phyloP scores from a whole-genome alignment of 73 alveolate genomes.

The Paramecium primaurelia region DNA sequence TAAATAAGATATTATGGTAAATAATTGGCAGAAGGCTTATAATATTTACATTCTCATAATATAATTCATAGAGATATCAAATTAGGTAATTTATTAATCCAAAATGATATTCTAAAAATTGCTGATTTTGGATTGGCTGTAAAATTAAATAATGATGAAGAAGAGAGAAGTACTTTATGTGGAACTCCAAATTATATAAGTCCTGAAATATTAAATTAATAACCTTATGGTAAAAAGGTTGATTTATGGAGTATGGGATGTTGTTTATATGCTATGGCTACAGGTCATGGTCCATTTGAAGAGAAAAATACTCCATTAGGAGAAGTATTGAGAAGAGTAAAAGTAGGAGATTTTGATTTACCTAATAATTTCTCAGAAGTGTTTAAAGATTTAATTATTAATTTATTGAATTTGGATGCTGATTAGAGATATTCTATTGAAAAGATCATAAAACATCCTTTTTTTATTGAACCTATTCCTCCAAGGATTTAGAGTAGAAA shows the following conservation, averaged over 20 bases:
- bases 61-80: slow-evolving; percentile 91
- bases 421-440: slow-evolving; percentile 43
- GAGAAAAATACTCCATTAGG: slow-evolving; percentile 66
- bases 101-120: slow-evolving; percentile 83
- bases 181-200: slow-evolving; percentile 97
- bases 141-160: slow-evolving; percentile 88
- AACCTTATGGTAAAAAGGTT: slow-evolving; percentile 66
- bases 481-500: slow-evolving; percentile 13
- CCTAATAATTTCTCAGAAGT: not conserved
- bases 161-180: slow-evolving; percentile 90
- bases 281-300: slow-evolving; percentile 83
- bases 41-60: slow-evolving; percentile 57
- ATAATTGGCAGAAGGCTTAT: slow-evolving; percentile 56
- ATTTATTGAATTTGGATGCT: slow-evolving; percentile 30
- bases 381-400: slow-evolving; percentile 5
- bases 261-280: slow-evolving; percentile 74
- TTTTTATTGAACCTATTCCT: not conserved
- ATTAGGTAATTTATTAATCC: slow-evolving; percentile 89
- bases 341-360: not conserved
- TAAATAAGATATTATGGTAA: slow-evolving; percentile 11
- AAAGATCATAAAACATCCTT: slow-evolving; percentile 6
- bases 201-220: slow-evolving; percentile 66
- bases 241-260: slow-evolving; percentile 87
- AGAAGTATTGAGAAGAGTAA: slow-evolving; percentile 17
- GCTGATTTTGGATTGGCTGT: slow-evolving; percentile 96